Base-by-base conservation (phyloP, 2,329 filamentous ascomycete genomes). In the Ciborinia camelliae region DNA sequence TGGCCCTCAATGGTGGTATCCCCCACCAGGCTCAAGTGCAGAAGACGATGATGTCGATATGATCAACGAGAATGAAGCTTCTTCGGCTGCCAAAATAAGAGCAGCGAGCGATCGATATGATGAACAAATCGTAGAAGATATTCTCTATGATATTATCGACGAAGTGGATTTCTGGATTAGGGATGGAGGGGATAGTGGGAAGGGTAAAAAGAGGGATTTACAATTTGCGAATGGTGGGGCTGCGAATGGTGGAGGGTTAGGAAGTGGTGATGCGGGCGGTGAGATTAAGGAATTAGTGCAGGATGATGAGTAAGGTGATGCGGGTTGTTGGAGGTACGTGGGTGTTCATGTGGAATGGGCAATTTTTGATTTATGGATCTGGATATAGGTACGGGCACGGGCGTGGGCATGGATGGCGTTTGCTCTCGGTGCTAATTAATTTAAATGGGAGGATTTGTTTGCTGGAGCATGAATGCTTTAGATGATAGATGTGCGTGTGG, bases 81-180 rank as follows among this genome's bases (percentile, higher is more conserved):
- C 41, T 35, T 43, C 35, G n/a, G n/a, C n/a, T 12, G 4, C 30
- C n/a, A 64, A 23, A 23, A 28, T 64, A 4, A 58, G 85, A 41
- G 81, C 90, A 0, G 80, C 97, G 28, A 84, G 86, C 9, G 90
- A 96, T 67, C 86, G 95, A 39, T 98, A 92, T 77, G 86, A 87
- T 66, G 93, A 99, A 75, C 94, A 98, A 79, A 93, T 99, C 67
- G 92, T 90, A 18, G 95, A 99, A 78, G 95, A 99, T 73, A 82
- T 97, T 30, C 84, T 97, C 37, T 97, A 92, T 75, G 95, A 99
- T 76, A 84, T 99, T 62, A 83, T 98, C 39, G 95, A 99, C 73
- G 95, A 99, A 78, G 90, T 96, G 57, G 92, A 96, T 79, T 95
- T 91, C 78, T 96, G 86, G 88, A 82, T 88, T 76, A 86, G 90